These are phyloP conservation scores for Plasmodium cynomolgi DNA, from an alignment of 169 alveolate species.

Conservation along the genomic window DNA sequence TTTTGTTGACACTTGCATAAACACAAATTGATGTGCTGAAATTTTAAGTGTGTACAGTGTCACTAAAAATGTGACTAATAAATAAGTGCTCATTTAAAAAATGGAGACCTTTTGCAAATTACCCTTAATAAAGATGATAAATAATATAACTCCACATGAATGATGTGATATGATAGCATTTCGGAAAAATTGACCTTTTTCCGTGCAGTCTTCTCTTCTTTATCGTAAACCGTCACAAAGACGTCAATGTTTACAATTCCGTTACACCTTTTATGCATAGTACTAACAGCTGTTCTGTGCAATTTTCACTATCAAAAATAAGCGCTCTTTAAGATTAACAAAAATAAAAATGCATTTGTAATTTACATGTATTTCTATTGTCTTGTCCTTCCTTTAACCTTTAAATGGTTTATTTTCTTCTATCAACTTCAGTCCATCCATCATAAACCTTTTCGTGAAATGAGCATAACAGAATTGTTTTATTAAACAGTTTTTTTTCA, in stretches of 20 bases:
- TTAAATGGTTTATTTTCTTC: not conserved
- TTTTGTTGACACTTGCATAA: not conserved
- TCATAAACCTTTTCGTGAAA: not conserved
- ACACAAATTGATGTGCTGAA: not conserved
- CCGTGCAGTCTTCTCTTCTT: not conserved
- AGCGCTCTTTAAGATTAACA: not conserved
- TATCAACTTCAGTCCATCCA: not conserved
- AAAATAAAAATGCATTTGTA: not conserved
- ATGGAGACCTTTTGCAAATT: not conserved
- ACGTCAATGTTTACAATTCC: not conserved
- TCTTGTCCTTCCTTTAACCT: not conserved
- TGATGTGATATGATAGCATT: not conserved
- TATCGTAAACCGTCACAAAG: not conserved
- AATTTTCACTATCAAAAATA: not conserved
- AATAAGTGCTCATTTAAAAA: not conserved
- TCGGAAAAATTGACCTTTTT: not conserved
- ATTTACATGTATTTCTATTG: not conserved
- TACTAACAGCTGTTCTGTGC: not conserved
- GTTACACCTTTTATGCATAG: not conserved
- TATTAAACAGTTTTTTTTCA: not conserved
- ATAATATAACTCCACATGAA: not conserved
- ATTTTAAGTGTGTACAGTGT: not conserved
- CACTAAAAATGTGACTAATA: not conserved
- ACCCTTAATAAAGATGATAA: not conserved
- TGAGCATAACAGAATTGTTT: not conserved